These are phyloP conservation scores for Elsinoe fawcettii DNA, from an alignment of 2,329 filamentous ascomycete genomes.

Conservation along the genomic window DNA sequence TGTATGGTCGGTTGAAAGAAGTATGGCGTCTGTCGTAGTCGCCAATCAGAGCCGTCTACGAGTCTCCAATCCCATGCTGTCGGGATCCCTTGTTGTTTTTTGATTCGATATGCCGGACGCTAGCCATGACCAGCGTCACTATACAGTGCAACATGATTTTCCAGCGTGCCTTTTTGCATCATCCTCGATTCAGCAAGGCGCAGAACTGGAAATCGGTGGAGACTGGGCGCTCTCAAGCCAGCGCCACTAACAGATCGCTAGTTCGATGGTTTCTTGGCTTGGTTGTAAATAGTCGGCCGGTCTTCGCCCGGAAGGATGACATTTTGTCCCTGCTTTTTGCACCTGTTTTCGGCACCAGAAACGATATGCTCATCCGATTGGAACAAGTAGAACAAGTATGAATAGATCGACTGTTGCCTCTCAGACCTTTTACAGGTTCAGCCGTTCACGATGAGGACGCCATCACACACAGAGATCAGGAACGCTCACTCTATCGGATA, in stretches of 20 bases:
- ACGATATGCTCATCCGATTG: background rate
- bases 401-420: background rate
- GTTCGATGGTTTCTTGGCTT: conserved; percentile 1
- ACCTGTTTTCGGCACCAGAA: background rate
- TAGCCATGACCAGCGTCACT: background rate
- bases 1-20: background rate
- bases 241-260: conserved; percentile 2
- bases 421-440: background rate
- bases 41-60: background rate
- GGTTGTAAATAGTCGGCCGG: conserved; percentile 6
- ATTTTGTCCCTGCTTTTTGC: background rate
- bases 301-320: background rate
- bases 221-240: background rate
- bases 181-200: background rate
- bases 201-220: background rate
- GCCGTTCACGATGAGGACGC: background rate
- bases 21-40: background rate
- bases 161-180: background rate
- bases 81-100: background rate
- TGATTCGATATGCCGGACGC: background rate
- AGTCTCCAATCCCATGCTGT: background rate
- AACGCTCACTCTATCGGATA: background rate
- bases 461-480: background rate
- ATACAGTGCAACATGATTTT: background rate
- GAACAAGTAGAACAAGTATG: background rate